Evolutionary conservation across 177 flowering plant genomes (phyloP).

Genomic region (Vitis hybrid): DNA sequence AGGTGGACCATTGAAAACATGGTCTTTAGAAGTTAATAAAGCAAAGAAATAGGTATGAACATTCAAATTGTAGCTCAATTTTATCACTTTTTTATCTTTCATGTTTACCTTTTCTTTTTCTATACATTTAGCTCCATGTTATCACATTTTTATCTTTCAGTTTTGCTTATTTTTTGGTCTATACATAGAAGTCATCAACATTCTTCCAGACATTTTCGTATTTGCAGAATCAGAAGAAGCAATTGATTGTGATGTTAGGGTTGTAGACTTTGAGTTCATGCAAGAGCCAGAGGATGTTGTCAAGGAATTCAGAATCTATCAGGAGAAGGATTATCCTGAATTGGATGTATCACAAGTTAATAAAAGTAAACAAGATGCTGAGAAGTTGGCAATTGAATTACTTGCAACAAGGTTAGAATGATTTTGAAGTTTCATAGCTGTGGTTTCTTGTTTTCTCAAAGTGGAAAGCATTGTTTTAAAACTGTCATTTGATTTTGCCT

Average conservation of each 20-base stretch:
- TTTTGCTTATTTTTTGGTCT: background rate
- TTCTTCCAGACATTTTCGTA: background rate
- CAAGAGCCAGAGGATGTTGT: conserved; percentile 25
- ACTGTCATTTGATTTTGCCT: background rate
- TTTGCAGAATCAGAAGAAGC: conserved; percentile 24
- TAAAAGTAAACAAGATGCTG: conserved; percentile 48
- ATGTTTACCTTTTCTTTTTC: no score
- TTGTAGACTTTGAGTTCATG: conserved; percentile 18
- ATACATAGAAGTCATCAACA: background rate
- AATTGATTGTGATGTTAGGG: conserved; percentile 10
- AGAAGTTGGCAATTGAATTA: conserved; percentile 46
- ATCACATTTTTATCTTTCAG: no score
- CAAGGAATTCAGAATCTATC: conserved; percentile 21
- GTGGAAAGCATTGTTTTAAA: background rate
- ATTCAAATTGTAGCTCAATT: no score
- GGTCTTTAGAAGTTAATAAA: no score
- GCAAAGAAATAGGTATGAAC: no score
- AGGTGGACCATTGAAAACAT: no score
- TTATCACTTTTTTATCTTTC: no score
- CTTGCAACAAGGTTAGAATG: conserved; percentile 65
- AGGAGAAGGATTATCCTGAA: conserved; percentile 14
- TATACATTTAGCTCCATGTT: no score
- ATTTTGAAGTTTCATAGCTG: background rate
- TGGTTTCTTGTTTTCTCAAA: background rate
- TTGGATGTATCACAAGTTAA: background rate